Conservation (phyloP, 805 yeast genomes). For the Ogataea trehalophila region DNA sequence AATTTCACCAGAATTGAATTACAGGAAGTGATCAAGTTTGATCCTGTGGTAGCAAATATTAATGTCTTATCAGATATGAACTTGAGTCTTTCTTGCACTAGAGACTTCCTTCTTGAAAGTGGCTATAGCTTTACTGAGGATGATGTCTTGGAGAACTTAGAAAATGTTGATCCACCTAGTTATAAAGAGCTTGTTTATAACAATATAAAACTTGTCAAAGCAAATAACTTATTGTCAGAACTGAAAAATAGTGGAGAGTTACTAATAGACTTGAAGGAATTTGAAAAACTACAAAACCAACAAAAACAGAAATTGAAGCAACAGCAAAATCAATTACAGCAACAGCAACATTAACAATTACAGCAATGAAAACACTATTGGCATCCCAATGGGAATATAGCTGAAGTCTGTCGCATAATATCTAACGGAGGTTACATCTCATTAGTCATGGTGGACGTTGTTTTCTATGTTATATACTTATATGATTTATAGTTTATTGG, state of each 20-base stretch:
- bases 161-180: not conserved
- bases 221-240: not conserved
- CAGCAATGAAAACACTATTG: too few species aligned
- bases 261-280: not conserved
- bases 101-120: slow-evolving; percentile 4
- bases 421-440: too few species aligned
- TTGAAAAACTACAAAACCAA: not conserved
- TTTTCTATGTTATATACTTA: too few species aligned
- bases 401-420: too few species aligned
- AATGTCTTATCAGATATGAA: not conserved
- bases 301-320: not conserved
- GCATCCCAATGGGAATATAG: too few species aligned
- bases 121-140: not conserved
- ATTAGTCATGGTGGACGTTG: too few species aligned
- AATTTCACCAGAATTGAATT: slow-evolving; percentile 4
- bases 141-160: slow-evolving; percentile 1
- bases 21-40: slow-evolving; percentile 1
- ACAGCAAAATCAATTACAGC: not conserved
- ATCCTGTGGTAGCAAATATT: slow-evolving; percentile 2
- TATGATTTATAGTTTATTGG: too few species aligned
- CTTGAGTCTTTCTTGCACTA: slow-evolving; percentile 4
- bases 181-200: not conserved
- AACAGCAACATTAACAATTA: not conserved
- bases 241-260: not conserved
- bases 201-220: not conserved